Percentiles rank a stretch among this genome's conserved stretches.
These are phyloP conservation scores for Petunia hybrid DNA, from an alignment of 305 asterid species.

Conservation along the genomic window DNA sequence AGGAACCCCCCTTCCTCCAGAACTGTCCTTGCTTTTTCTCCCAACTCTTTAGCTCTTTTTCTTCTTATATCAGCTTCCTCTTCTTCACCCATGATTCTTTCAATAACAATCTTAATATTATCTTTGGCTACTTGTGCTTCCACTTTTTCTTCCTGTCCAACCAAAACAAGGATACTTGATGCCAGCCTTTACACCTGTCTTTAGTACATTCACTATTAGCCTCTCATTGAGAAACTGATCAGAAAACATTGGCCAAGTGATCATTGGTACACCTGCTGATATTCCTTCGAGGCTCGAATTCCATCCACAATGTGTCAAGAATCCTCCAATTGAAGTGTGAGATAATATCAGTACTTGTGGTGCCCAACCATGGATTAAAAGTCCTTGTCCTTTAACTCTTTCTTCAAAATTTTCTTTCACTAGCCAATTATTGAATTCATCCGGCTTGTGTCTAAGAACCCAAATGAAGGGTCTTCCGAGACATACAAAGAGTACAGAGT, in stretches of 20 bases:
- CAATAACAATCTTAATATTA: constrained; percentile 38
- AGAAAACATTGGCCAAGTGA: constrained; percentile 56
- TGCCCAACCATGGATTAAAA: constrained; percentile 58
- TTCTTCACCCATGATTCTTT: constrained; percentile 46
- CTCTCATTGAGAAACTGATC: constrained; percentile 59
- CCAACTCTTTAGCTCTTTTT: constrained; percentile 45
- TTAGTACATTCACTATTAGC: constrained; percentile 44
- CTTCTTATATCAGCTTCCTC: constrained; percentile 48
- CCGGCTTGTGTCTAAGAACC: constrained; percentile 6
- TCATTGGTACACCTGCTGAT: constrained; percentile 47
- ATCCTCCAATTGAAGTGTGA: constrained; percentile 50
- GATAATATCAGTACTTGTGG: constrained; percentile 56
- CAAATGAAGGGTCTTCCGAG: constrained; percentile 12
- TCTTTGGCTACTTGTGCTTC: constrained; percentile 44
- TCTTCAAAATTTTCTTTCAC: constrained; percentile 42
- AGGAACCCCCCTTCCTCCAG: constrained; percentile 54
- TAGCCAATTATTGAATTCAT: constrained; percentile 37
- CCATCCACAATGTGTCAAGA: constrained; percentile 65
- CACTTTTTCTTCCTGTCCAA: constrained; percentile 45
- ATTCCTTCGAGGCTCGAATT: constrained; percentile 59
- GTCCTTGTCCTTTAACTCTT: constrained; percentile 39
- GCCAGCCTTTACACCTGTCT: constrained; percentile 46
- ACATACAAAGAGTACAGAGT: too few species aligned
- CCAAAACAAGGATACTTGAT: constrained; percentile 31
- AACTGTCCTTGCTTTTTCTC: constrained; percentile 49